Conservation (phyloP, 23 red algal genomes). For the Gracilaria gracilis region DNA sequence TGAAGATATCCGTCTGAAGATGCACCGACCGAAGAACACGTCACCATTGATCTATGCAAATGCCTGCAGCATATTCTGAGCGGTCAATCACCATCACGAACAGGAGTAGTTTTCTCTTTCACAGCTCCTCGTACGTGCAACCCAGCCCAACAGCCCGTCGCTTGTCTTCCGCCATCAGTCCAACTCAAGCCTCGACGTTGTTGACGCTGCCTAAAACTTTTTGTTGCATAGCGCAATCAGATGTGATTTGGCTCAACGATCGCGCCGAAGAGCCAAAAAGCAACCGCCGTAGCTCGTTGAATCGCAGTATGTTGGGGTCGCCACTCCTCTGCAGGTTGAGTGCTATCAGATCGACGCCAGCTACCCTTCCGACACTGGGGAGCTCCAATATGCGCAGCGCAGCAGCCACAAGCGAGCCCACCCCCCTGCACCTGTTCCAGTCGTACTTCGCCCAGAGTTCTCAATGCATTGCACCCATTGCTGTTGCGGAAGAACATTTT, state of each 20-base stretch:
- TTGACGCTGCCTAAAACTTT: slow-evolving; percentile 6
- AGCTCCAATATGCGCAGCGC: slow-evolving; percentile 49
- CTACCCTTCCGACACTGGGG: slow-evolving; percentile 10
- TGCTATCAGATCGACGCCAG: slow-evolving; percentile 50
- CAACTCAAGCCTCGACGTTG: slow-evolving; percentile 26
- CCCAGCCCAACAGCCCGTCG: slow-evolving; percentile 18
- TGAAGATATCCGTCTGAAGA: no score
- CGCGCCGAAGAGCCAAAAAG: not conserved
- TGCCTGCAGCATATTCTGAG: no score
- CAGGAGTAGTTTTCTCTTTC: slow-evolving; percentile 21
- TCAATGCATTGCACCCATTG: slow-evolving; percentile 2
- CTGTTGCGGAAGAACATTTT: slow-evolving; percentile 37
- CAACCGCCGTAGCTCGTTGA: slow-evolving; percentile 29
- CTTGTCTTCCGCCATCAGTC: slow-evolving; percentile 56
- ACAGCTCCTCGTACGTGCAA: slow-evolving; percentile 7
- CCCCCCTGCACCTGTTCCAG: slow-evolving; percentile 13
- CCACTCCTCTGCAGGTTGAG: slow-evolving; percentile 56
- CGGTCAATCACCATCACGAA: slow-evolving; percentile 55
- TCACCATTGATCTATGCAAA: no score
- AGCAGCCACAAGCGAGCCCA: slow-evolving; percentile 40
- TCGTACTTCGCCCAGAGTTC: slow-evolving; percentile 18
- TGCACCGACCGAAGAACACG: no score
- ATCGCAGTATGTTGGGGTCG: slow-evolving; percentile 39
- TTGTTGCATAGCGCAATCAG: not conserved
- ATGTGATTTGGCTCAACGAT: slow-evolving; percentile 17